phyloP scores from a whole-genome alignment of 164 flowering plant species.

The Aristolochia californica region DNA sequence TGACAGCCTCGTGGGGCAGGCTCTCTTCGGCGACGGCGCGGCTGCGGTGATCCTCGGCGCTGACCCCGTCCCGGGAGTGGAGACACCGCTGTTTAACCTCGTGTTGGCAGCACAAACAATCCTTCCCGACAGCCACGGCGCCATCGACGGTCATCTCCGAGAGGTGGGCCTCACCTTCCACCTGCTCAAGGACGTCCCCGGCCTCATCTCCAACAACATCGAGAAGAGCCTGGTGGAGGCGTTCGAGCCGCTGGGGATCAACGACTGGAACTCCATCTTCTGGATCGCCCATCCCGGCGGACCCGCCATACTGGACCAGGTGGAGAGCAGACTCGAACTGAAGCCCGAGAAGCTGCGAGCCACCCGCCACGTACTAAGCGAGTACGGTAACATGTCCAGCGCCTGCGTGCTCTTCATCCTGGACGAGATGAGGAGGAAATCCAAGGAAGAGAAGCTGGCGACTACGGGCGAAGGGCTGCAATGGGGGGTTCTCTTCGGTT shows the following conservation, averaged over 20 bases:
- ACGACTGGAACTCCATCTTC: conserved; percentile 37
- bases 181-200: conserved; percentile 36
- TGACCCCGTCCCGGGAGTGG: conserved; percentile 22
- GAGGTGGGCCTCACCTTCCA: conserved; percentile 39
- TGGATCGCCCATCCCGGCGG: conserved; percentile 45
- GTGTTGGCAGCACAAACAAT: conserved; percentile 35
- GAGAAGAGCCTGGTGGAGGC: conserved; percentile 34
- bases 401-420: conserved; percentile 18
- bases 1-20: conserved; percentile 37
- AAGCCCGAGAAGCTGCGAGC: conserved; percentile 30
- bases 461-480: conserved; percentile 20
- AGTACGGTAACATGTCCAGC: conserved; percentile 21
- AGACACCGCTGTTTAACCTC: conserved; percentile 26
- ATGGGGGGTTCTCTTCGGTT: conserved; percentile 23
- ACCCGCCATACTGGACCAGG: conserved; percentile 36
- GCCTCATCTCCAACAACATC: conserved; percentile 33
- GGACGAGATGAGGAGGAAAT: conserved; percentile 20
- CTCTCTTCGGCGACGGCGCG: conserved; percentile 42
- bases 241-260: conserved; percentile 32
- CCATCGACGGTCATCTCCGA: conserved; percentile 32
- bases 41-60: conserved; percentile 38
- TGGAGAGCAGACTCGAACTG: conserved; percentile 21
- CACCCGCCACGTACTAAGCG: conserved; percentile 30
- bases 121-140: conserved; percentile 35
- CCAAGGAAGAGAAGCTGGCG: conserved; percentile 5